These are phyloP conservation scores for Didymella arachidicola DNA, from an alignment of 2,329 filamentous ascomycete species.

Conservation along the genomic window DNA sequence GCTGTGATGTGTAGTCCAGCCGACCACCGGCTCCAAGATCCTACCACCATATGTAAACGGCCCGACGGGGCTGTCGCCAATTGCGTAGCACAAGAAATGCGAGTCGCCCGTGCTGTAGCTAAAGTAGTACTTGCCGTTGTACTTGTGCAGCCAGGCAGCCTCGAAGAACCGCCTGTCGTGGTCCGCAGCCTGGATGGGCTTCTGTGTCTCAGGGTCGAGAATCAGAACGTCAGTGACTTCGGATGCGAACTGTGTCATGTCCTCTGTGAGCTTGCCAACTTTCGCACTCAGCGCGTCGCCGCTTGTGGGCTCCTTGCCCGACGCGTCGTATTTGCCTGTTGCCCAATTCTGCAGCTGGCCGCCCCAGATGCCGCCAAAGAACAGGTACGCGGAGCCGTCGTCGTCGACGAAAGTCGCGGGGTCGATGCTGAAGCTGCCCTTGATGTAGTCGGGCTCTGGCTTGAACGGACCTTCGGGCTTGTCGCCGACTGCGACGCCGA, in stretches of 20 bases:
- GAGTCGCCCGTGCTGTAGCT: constrained; percentile 81
- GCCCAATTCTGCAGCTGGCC: constrained; percentile 81
- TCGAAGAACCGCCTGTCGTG: constrained; percentile 82
- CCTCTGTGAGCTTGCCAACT: constrained; percentile 68
- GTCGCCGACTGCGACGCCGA: constrained; percentile 73
- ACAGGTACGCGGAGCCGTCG: constrained; percentile 70
- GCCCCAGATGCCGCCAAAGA: constrained; percentile 83
- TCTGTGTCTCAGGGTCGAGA: constrained; percentile 63
- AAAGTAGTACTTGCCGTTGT: constrained; percentile 74
- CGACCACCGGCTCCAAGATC: constrained; percentile 77
- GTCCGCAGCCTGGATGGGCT: constrained; percentile 69
- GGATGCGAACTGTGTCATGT: constrained; percentile 70
- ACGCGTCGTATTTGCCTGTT: constrained; percentile 63
- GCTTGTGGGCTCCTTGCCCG: constrained; percentile 37
- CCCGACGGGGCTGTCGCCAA: constrained; percentile 68
- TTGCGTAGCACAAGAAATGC: constrained; percentile 76
- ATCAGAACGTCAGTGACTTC: constrained; percentile 69
- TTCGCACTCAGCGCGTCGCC: constrained; percentile 68
- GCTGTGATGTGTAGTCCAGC: constrained; percentile 84
- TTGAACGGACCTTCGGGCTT: constrained; percentile 74
- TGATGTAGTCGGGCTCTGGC: constrained; percentile 69
- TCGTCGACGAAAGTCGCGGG: constrained; percentile 78
- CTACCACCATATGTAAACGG: constrained; percentile 76
- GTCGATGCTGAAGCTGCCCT: constrained; percentile 78
- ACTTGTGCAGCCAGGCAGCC: constrained; percentile 81